Evolutionary conservation across 345 rosid genomes (phyloP).

Genomic region (Noccaea bulbosa): DNA sequence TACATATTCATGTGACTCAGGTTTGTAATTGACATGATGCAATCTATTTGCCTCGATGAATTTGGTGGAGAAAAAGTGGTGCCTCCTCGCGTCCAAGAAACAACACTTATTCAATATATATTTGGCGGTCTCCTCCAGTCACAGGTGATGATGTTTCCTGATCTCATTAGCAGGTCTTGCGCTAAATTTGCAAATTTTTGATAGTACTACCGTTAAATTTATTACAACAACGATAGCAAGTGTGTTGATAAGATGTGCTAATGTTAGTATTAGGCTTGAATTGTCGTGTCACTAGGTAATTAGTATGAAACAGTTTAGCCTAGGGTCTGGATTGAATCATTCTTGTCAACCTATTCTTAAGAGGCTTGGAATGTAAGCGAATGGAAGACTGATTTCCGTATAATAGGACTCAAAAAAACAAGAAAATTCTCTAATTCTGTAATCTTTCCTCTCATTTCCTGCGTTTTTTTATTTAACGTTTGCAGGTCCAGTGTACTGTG

Average conservation of each 20-base stretch:
- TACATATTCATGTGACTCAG: conserved; percentile 46
- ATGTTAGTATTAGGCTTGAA: neutral
- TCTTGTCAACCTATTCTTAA: neutral
- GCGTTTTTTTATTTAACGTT: neutral
- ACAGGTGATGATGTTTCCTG: conserved; percentile 60
- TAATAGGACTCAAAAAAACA: neutral
- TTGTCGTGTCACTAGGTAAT: neutral
- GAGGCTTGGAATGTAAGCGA: neutral
- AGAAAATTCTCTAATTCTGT: too few relatives aligned
- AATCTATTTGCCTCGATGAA: conserved; percentile 90
- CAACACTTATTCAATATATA: conserved; percentile 89
- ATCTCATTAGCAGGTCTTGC: conserved; percentile 4
- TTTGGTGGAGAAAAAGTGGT: conserved; percentile 94
- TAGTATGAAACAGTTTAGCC: neutral
- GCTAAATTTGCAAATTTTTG: neutral
- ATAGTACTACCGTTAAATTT: too few relatives aligned
- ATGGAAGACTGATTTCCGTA: neutral
- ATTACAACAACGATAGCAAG: neutral
- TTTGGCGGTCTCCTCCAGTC: conserved; percentile 97
- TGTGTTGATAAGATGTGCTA: neutral
- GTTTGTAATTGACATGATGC: conserved; percentile 96
- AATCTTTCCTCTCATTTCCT: neutral
- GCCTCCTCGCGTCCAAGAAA: conserved; percentile 73
- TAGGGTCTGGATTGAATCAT: too few relatives aligned
- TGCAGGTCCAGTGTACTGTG: conserved; percentile 78